phyloP scores from a whole-genome alignment of 106 monocot genomes.

The Dioscorea dumetorum region DNA sequence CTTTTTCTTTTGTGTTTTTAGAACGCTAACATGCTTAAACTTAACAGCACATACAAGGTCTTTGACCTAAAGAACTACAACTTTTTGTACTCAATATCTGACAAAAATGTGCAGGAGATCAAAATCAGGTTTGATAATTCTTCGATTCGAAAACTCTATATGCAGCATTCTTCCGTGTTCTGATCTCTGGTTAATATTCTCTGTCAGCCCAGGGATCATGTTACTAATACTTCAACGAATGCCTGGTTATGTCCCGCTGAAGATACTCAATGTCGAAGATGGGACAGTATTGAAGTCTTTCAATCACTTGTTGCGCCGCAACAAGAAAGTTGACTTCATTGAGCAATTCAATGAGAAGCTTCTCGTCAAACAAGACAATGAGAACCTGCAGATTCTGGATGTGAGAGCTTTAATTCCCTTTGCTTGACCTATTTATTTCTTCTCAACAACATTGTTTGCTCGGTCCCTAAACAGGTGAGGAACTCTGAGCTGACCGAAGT shows the following conservation, averaged over 20 bases:
- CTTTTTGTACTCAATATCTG: conserved; percentile 58
- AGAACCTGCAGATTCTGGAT: conserved; percentile 79
- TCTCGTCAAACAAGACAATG: conserved; percentile 72
- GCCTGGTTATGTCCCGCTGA: conserved; percentile 44
- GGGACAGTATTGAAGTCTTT: conserved; percentile 61
- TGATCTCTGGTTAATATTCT: conserved; percentile 3
- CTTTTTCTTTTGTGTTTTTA: neutral
- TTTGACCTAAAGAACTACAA: conserved; percentile 77
- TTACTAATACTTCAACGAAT: conserved; percentile 47
- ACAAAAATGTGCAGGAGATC: conserved; percentile 84
- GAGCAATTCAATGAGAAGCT: conserved; percentile 87
- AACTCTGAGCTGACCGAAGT: conserved; percentile 37
- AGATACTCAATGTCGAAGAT: conserved; percentile 72
- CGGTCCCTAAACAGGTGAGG: conserved; percentile 20
- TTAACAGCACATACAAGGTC: conserved; percentile 65
- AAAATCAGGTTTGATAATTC: conserved; percentile 62
- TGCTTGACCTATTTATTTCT: neutral
- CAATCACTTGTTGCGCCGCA: conserved; percentile 49
- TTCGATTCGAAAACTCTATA: neutral
- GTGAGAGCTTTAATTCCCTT: conserved; percentile 12
- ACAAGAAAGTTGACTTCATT: conserved; percentile 71
- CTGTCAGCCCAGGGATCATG: conserved; percentile 62
- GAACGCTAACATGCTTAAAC: neutral
- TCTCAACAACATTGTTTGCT: too few species aligned
- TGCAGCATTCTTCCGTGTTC: neutral